Conservation (phyloP, 495 filamentous ascomycete genomes). For the Penicillium atrosanguineum region DNA sequence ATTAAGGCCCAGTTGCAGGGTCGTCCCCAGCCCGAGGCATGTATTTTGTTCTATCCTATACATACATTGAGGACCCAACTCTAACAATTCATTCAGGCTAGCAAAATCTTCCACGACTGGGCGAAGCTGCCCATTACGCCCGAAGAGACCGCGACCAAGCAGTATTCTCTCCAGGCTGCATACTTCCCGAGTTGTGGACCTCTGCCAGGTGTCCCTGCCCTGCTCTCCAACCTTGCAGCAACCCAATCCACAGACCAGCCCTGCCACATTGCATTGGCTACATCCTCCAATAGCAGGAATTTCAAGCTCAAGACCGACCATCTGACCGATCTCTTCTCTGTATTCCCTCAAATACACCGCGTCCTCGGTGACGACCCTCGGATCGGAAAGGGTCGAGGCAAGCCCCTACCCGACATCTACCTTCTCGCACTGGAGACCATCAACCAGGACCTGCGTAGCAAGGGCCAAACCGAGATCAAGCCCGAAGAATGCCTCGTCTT, state of each 20-base stretch:
- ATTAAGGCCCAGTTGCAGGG: slow-evolving; percentile 95
- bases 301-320: slow-evolving; percentile 79
- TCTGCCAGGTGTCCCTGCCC: slow-evolving; percentile 71
- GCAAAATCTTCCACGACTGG: slow-evolving; percentile 72
- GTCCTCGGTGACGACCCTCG: slow-evolving; percentile 86
- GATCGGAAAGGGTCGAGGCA: slow-evolving; percentile 77
- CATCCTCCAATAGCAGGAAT: slow-evolving; percentile 67
- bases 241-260: slow-evolving; percentile 42
- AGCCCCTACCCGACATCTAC: slow-evolving; percentile 95
- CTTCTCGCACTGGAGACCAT: slow-evolving; percentile 80
- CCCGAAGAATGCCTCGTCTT: slow-evolving; percentile 94
- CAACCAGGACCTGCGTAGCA: slow-evolving; percentile 61
- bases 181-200: slow-evolving; percentile 72
- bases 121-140: slow-evolving; percentile 76
- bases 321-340: slow-evolving; percentile 66
- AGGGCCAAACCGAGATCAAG: slow-evolving; percentile 64
- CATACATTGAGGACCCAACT: not conserved
- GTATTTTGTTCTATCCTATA: not conserved
- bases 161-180: slow-evolving; percentile 58
- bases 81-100: slow-evolving; percentile 20
- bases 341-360: slow-evolving; percentile 64
- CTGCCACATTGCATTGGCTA: slow-evolving; percentile 84
- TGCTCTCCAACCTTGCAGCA: slow-evolving; percentile 56
- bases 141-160: slow-evolving; percentile 60
- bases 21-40: slow-evolving; percentile 71